These are phyloP conservation scores for Sugiyamaella americana DNA, from an alignment of 805 yeast species.

Conservation along the genomic window DNA sequence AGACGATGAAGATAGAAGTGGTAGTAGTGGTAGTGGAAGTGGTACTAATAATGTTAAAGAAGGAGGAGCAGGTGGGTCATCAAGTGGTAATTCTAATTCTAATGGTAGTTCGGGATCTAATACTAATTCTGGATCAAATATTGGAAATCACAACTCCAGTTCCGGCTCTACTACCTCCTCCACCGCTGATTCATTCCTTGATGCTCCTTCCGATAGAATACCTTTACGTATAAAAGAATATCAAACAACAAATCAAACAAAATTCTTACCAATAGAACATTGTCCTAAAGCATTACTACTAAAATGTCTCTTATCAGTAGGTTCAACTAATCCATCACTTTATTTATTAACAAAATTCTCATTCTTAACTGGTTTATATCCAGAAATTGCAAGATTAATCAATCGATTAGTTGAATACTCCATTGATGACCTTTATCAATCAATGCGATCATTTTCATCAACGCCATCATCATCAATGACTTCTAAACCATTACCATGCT, in stretches of 20 bases:
- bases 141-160: too few species aligned
- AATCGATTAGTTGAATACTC: slow-evolving; percentile 44
- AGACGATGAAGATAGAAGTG: slow-evolving; percentile 37
- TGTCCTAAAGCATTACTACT: slow-evolving; percentile 41
- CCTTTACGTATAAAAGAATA: too few species aligned
- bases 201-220: neutral
- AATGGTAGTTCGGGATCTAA: neutral
- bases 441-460: slow-evolving; percentile 4
- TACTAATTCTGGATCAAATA: slow-evolving; percentile 43
- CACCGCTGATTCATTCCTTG: neutral
- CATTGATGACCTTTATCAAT: slow-evolving; percentile 44
- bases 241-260: neutral
- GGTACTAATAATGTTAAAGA: neutral
- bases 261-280: neutral
- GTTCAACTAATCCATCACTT: slow-evolving; percentile 57
- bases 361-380: slow-evolving; percentile 48
- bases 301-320: slow-evolving; percentile 49
- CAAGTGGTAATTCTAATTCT: neutral
- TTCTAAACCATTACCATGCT: slow-evolving; percentile 7
- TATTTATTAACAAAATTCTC: slow-evolving; percentile 58
- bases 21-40: neutral
- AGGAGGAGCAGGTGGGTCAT: neutral
- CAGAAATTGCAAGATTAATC: slow-evolving; percentile 42
- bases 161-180: too few species aligned
- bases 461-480: neutral